Base-by-base conservation (phyloP, 352 stramenopile genomes). In the Phytophthora brassicae region DNA sequence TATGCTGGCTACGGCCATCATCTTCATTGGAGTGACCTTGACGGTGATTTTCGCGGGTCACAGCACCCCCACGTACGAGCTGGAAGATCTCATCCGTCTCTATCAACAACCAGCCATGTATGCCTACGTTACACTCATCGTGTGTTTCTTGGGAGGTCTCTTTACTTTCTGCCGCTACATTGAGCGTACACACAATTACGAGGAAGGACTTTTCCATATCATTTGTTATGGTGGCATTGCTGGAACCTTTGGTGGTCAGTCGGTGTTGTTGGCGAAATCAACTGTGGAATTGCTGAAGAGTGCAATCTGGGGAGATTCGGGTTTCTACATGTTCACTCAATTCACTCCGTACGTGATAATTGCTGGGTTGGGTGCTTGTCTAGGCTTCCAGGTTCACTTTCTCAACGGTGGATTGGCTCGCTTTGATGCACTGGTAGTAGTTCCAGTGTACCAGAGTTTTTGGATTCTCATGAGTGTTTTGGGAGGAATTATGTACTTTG, bases 401-500 rank as follows among this genome's bases (percentile, higher is more conserved):
- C 74, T 97, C 49, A 97, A 97, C 56, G 80, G 84, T 43, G 90
- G 88, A 14, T 75, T 97, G 23, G 82, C 82, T 26, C 86, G 88
- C 45, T 97, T 97, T 56, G 88, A 97, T 56, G 84, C 88, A 17
- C 83, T 97, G 8, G 71, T 94, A 20, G 83, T 97, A 7, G 85
- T 97, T 31, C 90, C 90, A 19, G 84, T 97, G 36, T 97, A 97
- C 60, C 88, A 97, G 58, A 93, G 79, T 63, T 97, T 97, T 52
- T 96, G 87, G 79, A 97, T 96, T 55, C 68, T 96, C 35, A 95
- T 73, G 68, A 94, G 87, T 51, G 86, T 97, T 38, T 70, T 96
- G n/a, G 90, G 90, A 17, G 90, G 89, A 13, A 90, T 97, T 68
- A 91, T 97, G 74, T 97, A 97, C 72, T 97, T 97, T 66, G 84